A percentile compares a stretch with the other conserved stretches of the same genome.
phyloP scores from a whole-genome alignment of 2,329 filamentous ascomycete species.

The Aspergillus udagawae region DNA sequence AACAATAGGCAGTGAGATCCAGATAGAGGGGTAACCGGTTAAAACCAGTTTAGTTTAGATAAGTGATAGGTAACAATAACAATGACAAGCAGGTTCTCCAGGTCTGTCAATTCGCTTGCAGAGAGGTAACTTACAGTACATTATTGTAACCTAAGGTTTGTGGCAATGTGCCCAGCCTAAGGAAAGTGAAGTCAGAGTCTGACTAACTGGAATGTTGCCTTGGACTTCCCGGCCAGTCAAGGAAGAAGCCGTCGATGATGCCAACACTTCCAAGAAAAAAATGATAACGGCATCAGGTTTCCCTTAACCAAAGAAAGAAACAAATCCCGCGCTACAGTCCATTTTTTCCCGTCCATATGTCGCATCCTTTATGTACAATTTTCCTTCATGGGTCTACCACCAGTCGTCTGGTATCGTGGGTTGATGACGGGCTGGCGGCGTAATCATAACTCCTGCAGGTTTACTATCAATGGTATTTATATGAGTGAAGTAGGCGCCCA shows the following conservation, averaged over 20 bases:
- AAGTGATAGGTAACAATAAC: neutral
- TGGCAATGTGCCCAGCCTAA: too few relatives aligned
- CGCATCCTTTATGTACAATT: neutral
- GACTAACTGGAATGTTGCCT: neutral
- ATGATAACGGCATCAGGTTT: neutral
- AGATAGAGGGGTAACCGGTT: neutral
- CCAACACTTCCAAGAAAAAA: conserved; percentile 3
- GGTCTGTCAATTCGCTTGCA: neutral
- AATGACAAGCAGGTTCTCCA: too few relatives aligned
- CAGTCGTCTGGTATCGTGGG: neutral
- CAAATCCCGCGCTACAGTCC: neutral
- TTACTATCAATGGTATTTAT: neutral
- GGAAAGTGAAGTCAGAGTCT: neutral
- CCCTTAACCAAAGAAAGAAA: neutral
- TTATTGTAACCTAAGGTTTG: too few relatives aligned
- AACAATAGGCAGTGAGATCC: neutral
- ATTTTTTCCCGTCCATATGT: neutral
- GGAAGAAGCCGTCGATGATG: conserved; percentile 7
- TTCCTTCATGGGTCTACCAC: neutral
- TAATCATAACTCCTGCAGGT: conserved; percentile 1
- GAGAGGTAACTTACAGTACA: too few relatives aligned
- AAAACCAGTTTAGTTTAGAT: neutral
- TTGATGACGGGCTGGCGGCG: conserved; percentile 1
- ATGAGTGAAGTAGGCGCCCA: neutral
- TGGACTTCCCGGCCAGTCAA: conserved; percentile 6